phyloP scores from a whole-genome alignment of 2,329 filamentous ascomycete species.

The Cladosporium sp. region DNA sequence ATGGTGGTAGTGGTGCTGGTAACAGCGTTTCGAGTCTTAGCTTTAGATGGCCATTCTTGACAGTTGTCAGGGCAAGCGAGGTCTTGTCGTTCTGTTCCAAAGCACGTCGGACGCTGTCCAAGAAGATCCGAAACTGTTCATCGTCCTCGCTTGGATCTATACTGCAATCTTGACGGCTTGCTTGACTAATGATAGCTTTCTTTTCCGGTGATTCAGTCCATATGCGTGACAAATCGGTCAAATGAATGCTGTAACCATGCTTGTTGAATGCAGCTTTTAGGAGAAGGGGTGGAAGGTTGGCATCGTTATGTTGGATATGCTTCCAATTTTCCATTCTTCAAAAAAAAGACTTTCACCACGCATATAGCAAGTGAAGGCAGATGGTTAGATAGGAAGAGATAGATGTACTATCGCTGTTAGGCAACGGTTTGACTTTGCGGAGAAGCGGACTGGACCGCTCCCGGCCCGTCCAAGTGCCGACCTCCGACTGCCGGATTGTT shows the following conservation, averaged over 20 bases:
- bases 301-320: conserved; percentile 27
- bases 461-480: neutral
- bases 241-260: conserved; percentile 58
- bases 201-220: conserved; percentile 65
- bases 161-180: conserved; percentile 59
- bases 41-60: conserved; percentile 31
- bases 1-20: conserved; percentile 56
- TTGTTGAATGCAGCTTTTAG: conserved; percentile 55
- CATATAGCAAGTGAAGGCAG: too few species aligned
- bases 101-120: conserved; percentile 57
- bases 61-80: conserved; percentile 28
- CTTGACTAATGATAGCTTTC: conserved; percentile 59
- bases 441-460: neutral
- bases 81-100: conserved; percentile 37
- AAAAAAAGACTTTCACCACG: neutral
- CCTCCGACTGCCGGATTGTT: neutral
- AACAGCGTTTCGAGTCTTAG: conserved; percentile 58
- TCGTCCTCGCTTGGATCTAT: conserved; percentile 70
- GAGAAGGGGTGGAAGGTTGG: conserved; percentile 54
- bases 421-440: neutral
- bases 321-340: conserved; percentile 33
- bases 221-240: conserved; percentile 70
- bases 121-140: conserved; percentile 63
- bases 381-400: too few species aligned
- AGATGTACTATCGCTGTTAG: too few species aligned